These are phyloP conservation scores for Deinandra increscens DNA, from an alignment of 129 eudicot species.

Conservation along the genomic window DNA sequence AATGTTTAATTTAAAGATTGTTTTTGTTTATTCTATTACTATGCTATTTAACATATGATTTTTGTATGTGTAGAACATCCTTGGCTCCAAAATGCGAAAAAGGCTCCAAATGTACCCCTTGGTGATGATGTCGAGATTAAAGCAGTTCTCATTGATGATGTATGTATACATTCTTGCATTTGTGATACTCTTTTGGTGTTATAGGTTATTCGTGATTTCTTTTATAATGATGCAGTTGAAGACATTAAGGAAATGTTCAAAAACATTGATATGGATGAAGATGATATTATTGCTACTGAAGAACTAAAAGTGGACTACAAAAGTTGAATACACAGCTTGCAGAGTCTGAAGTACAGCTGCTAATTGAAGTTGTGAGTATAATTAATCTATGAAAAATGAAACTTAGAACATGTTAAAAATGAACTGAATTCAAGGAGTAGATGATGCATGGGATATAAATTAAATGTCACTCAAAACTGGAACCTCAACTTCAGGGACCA, in stretches of 20 bases:
- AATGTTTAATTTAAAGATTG: not conserved
- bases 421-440: too few species aligned
- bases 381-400: too few species aligned
- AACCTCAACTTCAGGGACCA: too few species aligned
- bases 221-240: slow-evolving; percentile 83
- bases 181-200: slow-evolving; percentile 6
- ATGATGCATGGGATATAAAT: too few species aligned
- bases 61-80: slow-evolving; percentile 50
- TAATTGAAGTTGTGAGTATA: slow-evolving; percentile 81
- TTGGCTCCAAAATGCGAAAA: slow-evolving; percentile 82
- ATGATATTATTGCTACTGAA: slow-evolving; percentile 67
- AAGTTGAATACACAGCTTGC: slow-evolving; percentile 50
- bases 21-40: not conserved
- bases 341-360: slow-evolving; percentile 79
- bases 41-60: not conserved
- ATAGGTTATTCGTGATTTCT: slow-evolving; percentile 89
- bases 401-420: too few species aligned
- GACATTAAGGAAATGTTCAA: slow-evolving; percentile 71
- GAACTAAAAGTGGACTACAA: slow-evolving; percentile 68
- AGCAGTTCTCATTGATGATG: slow-evolving; percentile 90
- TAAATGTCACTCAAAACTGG: too few species aligned
- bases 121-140: slow-evolving; percentile 91
- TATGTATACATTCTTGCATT: not conserved
- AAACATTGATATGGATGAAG: slow-evolving; percentile 71
- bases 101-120: slow-evolving; percentile 87